Evolutionary conservation across 495 filamentous ascomycete genomes (phyloP).

Genomic region (Xanthoparmelia taractica): DNA sequence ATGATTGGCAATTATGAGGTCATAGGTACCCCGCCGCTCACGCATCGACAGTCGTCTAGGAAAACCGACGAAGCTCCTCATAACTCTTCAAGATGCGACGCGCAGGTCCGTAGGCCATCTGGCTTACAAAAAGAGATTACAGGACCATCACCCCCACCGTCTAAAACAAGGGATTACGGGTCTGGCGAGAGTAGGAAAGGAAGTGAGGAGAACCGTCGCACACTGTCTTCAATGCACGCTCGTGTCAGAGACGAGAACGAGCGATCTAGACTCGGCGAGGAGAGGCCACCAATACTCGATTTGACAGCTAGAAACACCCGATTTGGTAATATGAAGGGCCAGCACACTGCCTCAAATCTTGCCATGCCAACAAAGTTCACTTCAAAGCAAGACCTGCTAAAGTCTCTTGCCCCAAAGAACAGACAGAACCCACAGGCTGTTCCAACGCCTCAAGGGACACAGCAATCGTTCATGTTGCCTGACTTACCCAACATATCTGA

Average conservation of each 20-base stretch:
- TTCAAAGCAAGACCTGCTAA: conserved; percentile 14
- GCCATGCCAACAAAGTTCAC: conserved; percentile 23
- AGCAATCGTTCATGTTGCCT: conserved; percentile 58
- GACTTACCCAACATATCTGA: conserved; percentile 65
- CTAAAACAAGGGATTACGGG: conserved; percentile 27
- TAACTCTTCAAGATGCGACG: conserved; percentile 31
- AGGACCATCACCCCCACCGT: conserved; percentile 33
- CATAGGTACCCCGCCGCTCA: conserved; percentile 36
- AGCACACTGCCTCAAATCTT: conserved; percentile 11
- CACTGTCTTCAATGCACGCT: conserved; percentile 39
- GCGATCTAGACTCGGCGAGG: conserved; percentile 44
- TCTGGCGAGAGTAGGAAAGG: conserved; percentile 24
- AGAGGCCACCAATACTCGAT: conserved; percentile 42
- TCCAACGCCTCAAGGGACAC: conserved; percentile 28
- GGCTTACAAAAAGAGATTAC: conserved; percentile 40
- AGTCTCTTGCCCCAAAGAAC: conserved; percentile 8
- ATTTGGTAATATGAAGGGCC: conserved; percentile 38
- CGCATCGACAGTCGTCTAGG: conserved; percentile 7
- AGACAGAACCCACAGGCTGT: conserved; percentile 8
- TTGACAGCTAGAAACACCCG: conserved; percentile 48
- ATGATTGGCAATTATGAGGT: conserved; percentile 41
- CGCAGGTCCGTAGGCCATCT: conserved; percentile 25
- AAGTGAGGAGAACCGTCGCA: conserved; percentile 21
- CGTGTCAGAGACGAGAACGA: conserved; percentile 50
- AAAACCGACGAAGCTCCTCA: conserved; percentile 28